Conservation (phyloP, 108 stramenopile species). For the Cyclotella kingstonii region DNA sequence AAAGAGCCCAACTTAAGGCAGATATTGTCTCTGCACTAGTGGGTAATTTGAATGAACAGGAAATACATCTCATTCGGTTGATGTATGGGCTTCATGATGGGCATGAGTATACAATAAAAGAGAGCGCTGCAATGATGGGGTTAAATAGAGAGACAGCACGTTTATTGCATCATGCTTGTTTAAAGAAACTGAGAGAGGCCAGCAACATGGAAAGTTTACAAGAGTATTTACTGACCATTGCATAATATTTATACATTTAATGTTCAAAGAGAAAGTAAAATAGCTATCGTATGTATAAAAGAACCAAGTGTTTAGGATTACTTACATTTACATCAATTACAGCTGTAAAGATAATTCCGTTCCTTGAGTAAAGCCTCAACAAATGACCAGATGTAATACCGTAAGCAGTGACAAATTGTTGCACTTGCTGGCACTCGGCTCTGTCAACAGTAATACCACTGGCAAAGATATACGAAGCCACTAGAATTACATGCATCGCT, state of each 20-base stretch:
- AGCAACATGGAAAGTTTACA: conserved; percentile 71
- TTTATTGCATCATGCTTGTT: conserved; percentile 57
- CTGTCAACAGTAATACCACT: too few relatives aligned
- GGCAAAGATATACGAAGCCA: too few relatives aligned
- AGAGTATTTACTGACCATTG: conserved; percentile 80
- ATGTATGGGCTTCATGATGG: conserved; percentile 82
- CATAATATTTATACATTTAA: conserved; percentile 24
- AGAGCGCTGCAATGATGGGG: conserved; percentile 79
- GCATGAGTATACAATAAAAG: conserved; percentile 51
- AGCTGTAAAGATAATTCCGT: too few relatives aligned
- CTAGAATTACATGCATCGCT: too few relatives aligned
- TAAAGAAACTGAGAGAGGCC: conserved; percentile 77
- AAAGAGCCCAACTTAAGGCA: conserved; percentile 66
- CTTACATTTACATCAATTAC: too few relatives aligned
- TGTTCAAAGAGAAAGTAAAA: background rate
- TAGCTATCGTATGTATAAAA: background rate
- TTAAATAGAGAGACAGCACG: conserved; percentile 64
- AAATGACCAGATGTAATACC: too few relatives aligned
- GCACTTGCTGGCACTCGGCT: too few relatives aligned
- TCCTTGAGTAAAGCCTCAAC: too few relatives aligned
- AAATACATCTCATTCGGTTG: conserved; percentile 69
- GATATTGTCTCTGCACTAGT: conserved; percentile 75
- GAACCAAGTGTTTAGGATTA: too few relatives aligned
- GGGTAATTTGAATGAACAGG: conserved; percentile 57
- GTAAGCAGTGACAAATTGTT: too few relatives aligned